Base-by-base conservation (phyloP, 257 asterid species). In the Salvia miltiorrhiza region DNA sequence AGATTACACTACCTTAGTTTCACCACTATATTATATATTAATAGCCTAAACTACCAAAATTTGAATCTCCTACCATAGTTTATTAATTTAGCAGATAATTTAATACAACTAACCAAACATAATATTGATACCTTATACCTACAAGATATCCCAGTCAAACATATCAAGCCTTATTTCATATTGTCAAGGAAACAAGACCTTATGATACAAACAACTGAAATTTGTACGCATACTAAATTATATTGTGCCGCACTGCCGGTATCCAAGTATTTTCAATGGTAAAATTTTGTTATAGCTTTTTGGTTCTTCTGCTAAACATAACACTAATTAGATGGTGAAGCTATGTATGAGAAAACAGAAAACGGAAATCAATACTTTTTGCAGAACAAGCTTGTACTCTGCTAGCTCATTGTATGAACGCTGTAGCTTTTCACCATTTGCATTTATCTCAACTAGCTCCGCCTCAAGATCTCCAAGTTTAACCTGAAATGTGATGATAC, bases 361-460 rank as follows among this genome's bases (percentile, higher is more conserved):
- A 40, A 11, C 1, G 16, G 69, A 54, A 30, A 40, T 47, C 12
- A 23, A 30, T 85, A 85, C 97, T 90, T 87, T 91, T 71, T 81
- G 83, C 67, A 91, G 73, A 68, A 88, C 95, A 81, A 91, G 90
- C 82, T 76, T 91, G 86, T 91, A 91, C 67, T 91, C 97, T 5
- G 75, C 88, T 4, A 91, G 82, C 78, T 91, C 97, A 85, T 88
- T 87, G 82, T 85, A 82, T 64, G 97, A 84, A 43, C 96, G 91
- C 78, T 76, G 85, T 70, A 91, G 77, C 85, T 91, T 91, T 23
- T 87, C 93, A 59, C 83, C 76, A 78, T 91, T 91, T 49, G 96
- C 86, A 79, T 91, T 91, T 63, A 91, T 87, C 79, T 91, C 97
- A 56, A 81, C 77, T 47, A 91, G 87, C 82, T 91, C 97, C 39